Base-by-base conservation (phyloP, 345 rosid species). In the Mangifera indica region DNA sequence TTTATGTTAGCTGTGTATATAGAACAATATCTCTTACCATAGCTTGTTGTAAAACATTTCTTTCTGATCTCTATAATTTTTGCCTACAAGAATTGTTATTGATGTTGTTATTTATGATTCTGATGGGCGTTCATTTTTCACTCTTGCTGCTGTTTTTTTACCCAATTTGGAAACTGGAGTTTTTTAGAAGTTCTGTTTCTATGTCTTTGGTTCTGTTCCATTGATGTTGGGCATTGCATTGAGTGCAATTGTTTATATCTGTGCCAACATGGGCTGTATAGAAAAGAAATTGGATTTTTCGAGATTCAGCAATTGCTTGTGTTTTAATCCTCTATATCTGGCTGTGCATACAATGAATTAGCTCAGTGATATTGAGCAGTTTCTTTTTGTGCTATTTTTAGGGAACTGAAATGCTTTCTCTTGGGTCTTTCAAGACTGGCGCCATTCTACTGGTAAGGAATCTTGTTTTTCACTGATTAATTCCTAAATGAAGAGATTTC, bases 351-450 rank as follows among this genome's bases (percentile, higher is more conserved):
- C 32, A 14, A 49, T 44, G 29, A 40, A 15, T 29, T 11, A 52
- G 37, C 48, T 26, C 7, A 46, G 46, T 49, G 21, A 40, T n/a
- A 32, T 64, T 29, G 65, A 42, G 24, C 37, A 51, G 48, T 26
- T 66, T 0, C 14, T 45, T 66, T 22, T 75, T 68, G 18, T 71
- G 65, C 29, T 42, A 63, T 57, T 73, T 78, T 58, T 80, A 95
- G 99, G 99, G 99, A 66, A 95, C 92, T 83, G 99, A 95, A 86
- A 95, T 92, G 97, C 98, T 96, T 76, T 93, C 97, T 75, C 98
- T 96, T 62, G 98, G 97, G 48, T 89, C 99, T 48, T 95, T 95
- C 66, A 93, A 91, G 85, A 95, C 98, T 69, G 99, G 99, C 69
- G 98, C 92, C 75, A 92, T 95, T 73, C 96, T 92, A 66, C 79